Percentiles rank a stretch among this genome's conserved stretches.
phyloP scores from a whole-genome alignment of 2,329 filamentous ascomycete genomes.

The Corynespora cassiicola region DNA sequence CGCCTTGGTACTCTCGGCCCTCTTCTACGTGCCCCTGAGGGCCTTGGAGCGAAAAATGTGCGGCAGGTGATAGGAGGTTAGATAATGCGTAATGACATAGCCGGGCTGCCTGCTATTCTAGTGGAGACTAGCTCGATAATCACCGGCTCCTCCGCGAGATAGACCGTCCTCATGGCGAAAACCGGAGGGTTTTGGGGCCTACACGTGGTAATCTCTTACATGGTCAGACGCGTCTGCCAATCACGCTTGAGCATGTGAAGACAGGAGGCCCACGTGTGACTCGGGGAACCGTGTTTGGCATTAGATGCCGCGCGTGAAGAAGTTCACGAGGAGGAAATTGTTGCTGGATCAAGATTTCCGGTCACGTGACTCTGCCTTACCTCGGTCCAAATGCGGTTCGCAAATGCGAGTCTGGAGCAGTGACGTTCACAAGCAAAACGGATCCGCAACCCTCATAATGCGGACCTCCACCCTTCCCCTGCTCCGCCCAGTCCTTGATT shows the following conservation, averaged over 20 bases:
- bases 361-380: slow-evolving; percentile 28
- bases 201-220: too few relatives aligned
- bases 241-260: too few relatives aligned
- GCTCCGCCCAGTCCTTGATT: too few relatives aligned
- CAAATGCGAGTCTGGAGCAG: slow-evolving; percentile 20
- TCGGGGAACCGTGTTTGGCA: too few relatives aligned
- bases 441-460: slow-evolving; percentile 34
- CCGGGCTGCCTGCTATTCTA: too few relatives aligned
- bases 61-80: slow-evolving; percentile 21
- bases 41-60: slow-evolving; percentile 43
- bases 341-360: slow-evolving; percentile 14
- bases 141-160: neutral
- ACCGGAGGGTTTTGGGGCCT: too few relatives aligned
- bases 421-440: slow-evolving; percentile 43
- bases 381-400: slow-evolving; percentile 35
- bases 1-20: slow-evolving; percentile 59
- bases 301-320: neutral
- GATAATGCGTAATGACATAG: neutral
- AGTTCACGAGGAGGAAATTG: slow-evolving; percentile 19
- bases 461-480: slow-evolving; percentile 17
- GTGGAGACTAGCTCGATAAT: too few relatives aligned
- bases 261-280: too few relatives aligned
- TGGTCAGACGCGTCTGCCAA: too few relatives aligned
- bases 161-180: slow-evolving; percentile 5
- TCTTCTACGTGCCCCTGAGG: slow-evolving; percentile 54